These are phyloP conservation scores for Globisporangium mamillatum DNA, from an alignment of 352 stramenopile genomes.

Conservation along the genomic window DNA sequence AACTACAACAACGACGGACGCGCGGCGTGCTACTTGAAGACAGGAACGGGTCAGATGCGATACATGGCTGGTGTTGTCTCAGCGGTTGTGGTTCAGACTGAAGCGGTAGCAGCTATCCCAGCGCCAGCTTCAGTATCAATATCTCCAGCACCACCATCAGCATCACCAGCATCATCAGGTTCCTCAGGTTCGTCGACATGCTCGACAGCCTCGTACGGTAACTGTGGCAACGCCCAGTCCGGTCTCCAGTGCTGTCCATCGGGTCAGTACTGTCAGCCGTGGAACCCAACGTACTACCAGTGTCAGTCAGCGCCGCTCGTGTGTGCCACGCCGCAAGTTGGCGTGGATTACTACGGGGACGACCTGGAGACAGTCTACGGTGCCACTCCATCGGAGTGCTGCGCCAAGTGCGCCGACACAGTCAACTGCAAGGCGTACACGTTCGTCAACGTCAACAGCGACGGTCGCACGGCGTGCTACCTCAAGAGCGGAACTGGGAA, in stretches of 20 bases:
- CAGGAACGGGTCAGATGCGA: not conserved
- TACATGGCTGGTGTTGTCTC: not conserved
- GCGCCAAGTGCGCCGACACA: constrained; percentile 37
- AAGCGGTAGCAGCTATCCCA: not conserved
- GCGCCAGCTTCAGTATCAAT: not conserved
- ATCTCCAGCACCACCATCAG: no score
- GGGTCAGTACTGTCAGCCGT: constrained; percentile 10
- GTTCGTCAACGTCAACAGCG: constrained; percentile 31
- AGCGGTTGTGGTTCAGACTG: not conserved
- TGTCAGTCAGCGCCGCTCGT: not conserved
- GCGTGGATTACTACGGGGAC: not conserved
- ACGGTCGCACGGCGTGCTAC: constrained; percentile 16
- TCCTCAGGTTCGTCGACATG: no score
- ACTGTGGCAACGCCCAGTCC: not conserved
- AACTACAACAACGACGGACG: constrained; percentile 23
- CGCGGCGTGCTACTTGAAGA: constrained; percentile 19
- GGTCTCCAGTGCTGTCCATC: constrained; percentile 1
- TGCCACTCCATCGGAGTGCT: constrained; percentile 23
- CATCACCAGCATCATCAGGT: no score
- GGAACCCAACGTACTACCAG: constrained; percentile 10
- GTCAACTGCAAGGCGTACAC: constrained; percentile 53
- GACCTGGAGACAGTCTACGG: constrained; percentile 11
- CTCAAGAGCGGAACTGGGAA: constrained; percentile 6
- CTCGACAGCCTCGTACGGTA: not conserved
- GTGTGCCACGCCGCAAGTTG: not conserved